phyloP scores from a whole-genome alignment of 2,329 filamentous ascomycete genomes.

The Aspergillus sp. region DNA sequence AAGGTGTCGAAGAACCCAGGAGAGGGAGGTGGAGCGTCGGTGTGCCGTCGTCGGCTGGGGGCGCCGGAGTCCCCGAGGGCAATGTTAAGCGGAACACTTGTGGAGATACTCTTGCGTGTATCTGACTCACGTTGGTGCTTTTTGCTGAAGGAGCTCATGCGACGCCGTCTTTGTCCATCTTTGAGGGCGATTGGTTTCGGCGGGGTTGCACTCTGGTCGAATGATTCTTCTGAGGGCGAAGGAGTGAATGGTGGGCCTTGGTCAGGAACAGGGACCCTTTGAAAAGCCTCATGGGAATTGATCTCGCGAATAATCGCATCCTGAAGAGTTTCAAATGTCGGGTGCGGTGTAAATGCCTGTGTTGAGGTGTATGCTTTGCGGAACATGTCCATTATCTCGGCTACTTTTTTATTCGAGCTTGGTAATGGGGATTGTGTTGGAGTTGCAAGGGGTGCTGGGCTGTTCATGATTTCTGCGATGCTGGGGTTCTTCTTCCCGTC shows the following conservation, averaged over 20 bases:
- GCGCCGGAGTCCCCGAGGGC: slow-evolving; percentile 3
- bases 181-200: slow-evolving; percentile 27
- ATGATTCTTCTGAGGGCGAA: slow-evolving; percentile 24
- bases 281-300: slow-evolving; percentile 46
- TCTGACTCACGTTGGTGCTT: slow-evolving; percentile 29
- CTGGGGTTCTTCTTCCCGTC: slow-evolving; percentile 31
- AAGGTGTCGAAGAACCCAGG: slow-evolving; percentile 28
- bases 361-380: slow-evolving; percentile 37
- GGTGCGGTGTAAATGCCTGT: slow-evolving; percentile 28
- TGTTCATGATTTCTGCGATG: slow-evolving; percentile 45
- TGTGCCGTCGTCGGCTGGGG: slow-evolving; percentile 37
- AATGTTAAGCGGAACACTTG: slow-evolving; percentile 20
- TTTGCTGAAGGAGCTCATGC: slow-evolving; percentile 30
- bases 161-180: slow-evolving; percentile 33
- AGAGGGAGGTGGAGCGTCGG: slow-evolving; percentile 40
- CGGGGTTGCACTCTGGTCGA: slow-evolving; percentile 16
- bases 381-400: slow-evolving; percentile 45
- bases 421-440: slow-evolving; percentile 25
- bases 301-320: slow-evolving; percentile 46
- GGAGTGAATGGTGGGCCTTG: slow-evolving; percentile 37
- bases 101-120: slow-evolving; percentile 31
- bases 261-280: slow-evolving; percentile 31
- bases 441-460: slow-evolving; percentile 32
- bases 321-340: slow-evolving; percentile 43
- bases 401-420: slow-evolving; percentile 32